These are phyloP conservation scores for Panicum hallii DNA, from an alignment of 202 grass and related monocot genomes.

Conservation along the genomic window DNA sequence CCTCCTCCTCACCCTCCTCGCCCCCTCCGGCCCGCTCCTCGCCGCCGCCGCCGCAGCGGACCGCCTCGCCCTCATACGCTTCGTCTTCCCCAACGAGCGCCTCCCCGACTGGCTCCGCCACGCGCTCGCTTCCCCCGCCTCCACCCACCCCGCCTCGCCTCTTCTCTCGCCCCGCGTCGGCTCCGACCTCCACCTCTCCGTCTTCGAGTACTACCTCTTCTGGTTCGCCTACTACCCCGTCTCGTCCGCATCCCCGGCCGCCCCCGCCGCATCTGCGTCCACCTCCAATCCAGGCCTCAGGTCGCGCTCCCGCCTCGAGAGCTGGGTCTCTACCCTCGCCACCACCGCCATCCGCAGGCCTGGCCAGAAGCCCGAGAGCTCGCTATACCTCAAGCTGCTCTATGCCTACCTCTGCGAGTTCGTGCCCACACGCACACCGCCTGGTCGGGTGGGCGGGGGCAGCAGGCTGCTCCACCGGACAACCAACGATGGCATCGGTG, in stretches of 20 bases:
- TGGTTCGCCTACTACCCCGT: conserved; percentile 91
- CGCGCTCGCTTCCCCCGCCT: conserved; percentile 40
- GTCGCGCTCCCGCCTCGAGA: conserved; percentile 63
- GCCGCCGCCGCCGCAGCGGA: conserved; percentile 60
- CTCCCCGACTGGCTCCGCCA: conserved; percentile 78
- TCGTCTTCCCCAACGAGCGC: conserved; percentile 78
- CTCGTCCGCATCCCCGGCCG: conserved; percentile 29
- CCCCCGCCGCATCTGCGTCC: not conserved
- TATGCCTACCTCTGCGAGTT: conserved; percentile 71
- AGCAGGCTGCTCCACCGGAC: conserved; percentile 56
- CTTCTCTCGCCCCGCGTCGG: conserved; percentile 60
- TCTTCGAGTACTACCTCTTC: conserved; percentile 87
- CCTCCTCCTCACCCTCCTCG: conserved; percentile 57
- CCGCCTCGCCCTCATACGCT: conserved; percentile 63
- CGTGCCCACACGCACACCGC: conserved; percentile 41
- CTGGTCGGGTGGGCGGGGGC: not conserved
- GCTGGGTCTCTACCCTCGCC: conserved; percentile 70
- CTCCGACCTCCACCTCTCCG: conserved; percentile 72
- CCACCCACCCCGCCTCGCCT: conserved; percentile 45
- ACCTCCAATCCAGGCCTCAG: conserved; percentile 7
- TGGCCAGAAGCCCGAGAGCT: conserved; percentile 49
- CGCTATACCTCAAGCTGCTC: conserved; percentile 67
- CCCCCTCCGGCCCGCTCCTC: conserved; percentile 67
- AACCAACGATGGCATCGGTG: conserved; percentile 14
- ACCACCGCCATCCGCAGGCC: conserved; percentile 47